A percentile compares a stretch with the other conserved stretches of the same genome.
These are phyloP conservation scores for Auricularia sp. DNA, from an alignment of 768 basidiomycete genomes.

Conservation along the genomic window DNA sequence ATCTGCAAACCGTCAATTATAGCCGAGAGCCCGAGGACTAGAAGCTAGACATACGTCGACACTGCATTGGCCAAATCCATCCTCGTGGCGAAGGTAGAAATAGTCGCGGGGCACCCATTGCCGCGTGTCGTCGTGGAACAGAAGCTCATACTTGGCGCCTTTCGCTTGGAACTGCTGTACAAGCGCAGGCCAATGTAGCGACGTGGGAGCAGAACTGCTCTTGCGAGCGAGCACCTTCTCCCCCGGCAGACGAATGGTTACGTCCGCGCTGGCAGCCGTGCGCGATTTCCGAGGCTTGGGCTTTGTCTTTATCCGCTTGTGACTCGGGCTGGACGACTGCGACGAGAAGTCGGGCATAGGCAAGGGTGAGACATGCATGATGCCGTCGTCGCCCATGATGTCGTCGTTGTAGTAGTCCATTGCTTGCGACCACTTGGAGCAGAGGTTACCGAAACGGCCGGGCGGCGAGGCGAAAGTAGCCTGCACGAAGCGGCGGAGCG, in stretches of 20 bases:
- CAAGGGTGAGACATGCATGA: too few relatives aligned
- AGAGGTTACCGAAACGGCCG: too few relatives aligned
- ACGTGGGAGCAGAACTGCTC: not conserved
- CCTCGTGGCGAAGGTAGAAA: not conserved
- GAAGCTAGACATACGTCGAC: not conserved
- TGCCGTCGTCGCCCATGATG: too few relatives aligned
- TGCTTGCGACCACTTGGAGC: too few relatives aligned
- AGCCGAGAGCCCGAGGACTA: not conserved
- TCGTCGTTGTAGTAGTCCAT: too few relatives aligned
- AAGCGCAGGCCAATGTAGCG: not conserved
- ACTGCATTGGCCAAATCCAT: not conserved
- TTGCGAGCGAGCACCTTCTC: not conserved
- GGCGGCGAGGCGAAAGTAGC: too few relatives aligned
- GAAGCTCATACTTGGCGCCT: not conserved
- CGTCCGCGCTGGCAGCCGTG: not conserved
- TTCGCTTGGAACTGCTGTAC: not conserved
- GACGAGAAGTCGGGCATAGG: too few relatives aligned
- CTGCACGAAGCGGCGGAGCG: too few relatives aligned
- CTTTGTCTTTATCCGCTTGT: not conserved
- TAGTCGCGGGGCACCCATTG: not conserved
- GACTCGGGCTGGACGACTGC: too few relatives aligned
- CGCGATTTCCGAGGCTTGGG: not conserved
- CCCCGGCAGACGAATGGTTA: not conserved
- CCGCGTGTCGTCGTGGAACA: not conserved
- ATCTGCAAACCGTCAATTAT: not conserved